These are phyloP conservation scores for Euphorbia schlechtendalii DNA, from an alignment of 441 rosid species.

Conservation along the genomic window DNA sequence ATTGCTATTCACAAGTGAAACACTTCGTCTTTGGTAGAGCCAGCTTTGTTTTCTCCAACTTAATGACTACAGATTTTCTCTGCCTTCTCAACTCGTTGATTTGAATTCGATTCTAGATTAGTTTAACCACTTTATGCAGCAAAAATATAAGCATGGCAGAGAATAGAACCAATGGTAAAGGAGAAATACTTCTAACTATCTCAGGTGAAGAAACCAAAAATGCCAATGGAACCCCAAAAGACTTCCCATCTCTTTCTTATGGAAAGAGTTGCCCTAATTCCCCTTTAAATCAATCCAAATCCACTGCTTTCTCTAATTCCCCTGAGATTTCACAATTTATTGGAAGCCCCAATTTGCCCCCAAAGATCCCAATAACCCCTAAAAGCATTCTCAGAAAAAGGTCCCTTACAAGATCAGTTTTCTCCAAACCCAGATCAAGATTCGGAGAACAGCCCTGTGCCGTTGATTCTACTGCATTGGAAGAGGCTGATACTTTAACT, in stretches of 20 bases:
- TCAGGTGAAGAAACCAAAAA: slow-evolving; percentile 29
- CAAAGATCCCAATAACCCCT: slow-evolving; percentile 36
- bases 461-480: slow-evolving; percentile 28
- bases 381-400: slow-evolving; percentile 36
- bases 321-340: slow-evolving; percentile 36
- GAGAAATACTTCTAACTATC: slow-evolving; percentile 43
- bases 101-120: background rate
- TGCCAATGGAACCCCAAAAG: slow-evolving; percentile 12
- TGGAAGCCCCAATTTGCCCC: slow-evolving; percentile 50
- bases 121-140: slow-evolving; percentile 1
- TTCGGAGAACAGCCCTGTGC: slow-evolving; percentile 53
- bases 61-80: background rate
- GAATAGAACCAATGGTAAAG: slow-evolving; percentile 29
- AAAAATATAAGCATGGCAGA: slow-evolving; percentile 36
- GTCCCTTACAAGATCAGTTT: slow-evolving; percentile 46
- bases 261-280: slow-evolving; percentile 19
- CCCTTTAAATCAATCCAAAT: slow-evolving; percentile 18
- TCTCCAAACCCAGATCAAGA: slow-evolving; percentile 76
- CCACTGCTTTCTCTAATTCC: slow-evolving; percentile 25
- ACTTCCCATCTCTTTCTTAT: slow-evolving; percentile 15
- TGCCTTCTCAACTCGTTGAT: background rate
- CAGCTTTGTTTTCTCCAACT: no score
- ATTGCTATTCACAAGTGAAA: no score
- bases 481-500: slow-evolving; percentile 26
- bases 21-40: no score